Evolutionary conservation across 371 early-diverging fungal genomes (phyloP), one percentile per base, ranked within the genome.

Genomic region (Dentiscutata heterogama): DNA sequence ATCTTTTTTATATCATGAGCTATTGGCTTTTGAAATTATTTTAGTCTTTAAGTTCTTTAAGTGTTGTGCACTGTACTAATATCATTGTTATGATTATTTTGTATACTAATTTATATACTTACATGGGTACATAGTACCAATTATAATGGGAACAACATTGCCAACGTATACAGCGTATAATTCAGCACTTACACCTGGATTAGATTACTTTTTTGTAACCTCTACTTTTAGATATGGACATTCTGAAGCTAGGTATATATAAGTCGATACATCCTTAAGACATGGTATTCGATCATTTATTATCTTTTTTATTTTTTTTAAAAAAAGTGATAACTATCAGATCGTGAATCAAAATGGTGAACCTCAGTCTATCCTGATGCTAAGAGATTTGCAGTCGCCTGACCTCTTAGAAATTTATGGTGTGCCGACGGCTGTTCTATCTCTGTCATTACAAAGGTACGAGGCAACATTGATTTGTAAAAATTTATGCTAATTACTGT

Each of bases 151-250:
- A 50, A 22, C 25, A 35, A 60, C 60, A n/a, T 61, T 77, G 22
- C 42, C 20, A 13, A 42, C 39, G 1, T 77, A 77, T 50, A 4
- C 5, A 63, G 63, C n/a, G 7, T 77, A 77, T 61, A 18, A 77
- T 14, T 13, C 60, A 7, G 2, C 35, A 39, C 22, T 77, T 10
- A 22, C 10, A 0, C 77, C 77, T 6, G 60, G 27, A 16, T 61
- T 77, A 27, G 63, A 77, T 14, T 16, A 35, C 2, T 77, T 77
- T 39, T 77, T 77, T 50, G 13, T 29, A 14, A 63, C 77, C 2
- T 39, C 53, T 39, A 46, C 77, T 39, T 63, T 61, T 25, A 60
- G 63, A 61, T 77, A 77, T 63, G 77, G 63, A 10, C 77, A 77
- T 58, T 75, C 75, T 1, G 75, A 75, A 58, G 42, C 29, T 10